Evolutionary conservation across 2,329 filamentous ascomycete genomes (phyloP), one percentile per base, ranked within the genome.

Genomic region (Fusarium sp.): DNA sequence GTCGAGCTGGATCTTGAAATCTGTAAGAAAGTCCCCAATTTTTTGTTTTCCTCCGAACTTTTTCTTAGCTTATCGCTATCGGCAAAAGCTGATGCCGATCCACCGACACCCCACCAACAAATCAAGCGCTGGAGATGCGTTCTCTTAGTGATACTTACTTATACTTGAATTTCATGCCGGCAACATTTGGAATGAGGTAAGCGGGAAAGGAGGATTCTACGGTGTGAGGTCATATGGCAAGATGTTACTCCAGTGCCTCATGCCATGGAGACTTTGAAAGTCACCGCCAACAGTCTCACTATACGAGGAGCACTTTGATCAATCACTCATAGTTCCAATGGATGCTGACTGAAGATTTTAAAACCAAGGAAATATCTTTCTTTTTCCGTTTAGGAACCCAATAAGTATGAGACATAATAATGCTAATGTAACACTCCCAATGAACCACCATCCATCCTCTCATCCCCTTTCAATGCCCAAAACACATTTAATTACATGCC

Each of bases 371-470:
- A 67, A 74, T 61, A 50, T 35, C 48, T 64, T 67, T 73, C 73
- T 52, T 70, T 63, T 64, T 71, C 75, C 66, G 72, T 75, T 62
- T 52, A 76, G 71, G 71, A 72, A 64, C 66, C 71, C 68, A 58
- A 71, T 60, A 54, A 64, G 40, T 67, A 35, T 55, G 61, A 60
- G 53, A 63, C 44, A 73, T 38, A 60, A 69, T 49, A 65, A 73
- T 75, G 61, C 59, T 69, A 38, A 45, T 45, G 58, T 42, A 53
- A 64, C 60, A 64, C 50, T 63, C 65, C 59, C 59, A 57, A 40
- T 67, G 37, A 40, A 49, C 59, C 60, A 33, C 61, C 62, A 57
- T 60, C 27, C 67, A 38, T 64, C 58, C 59, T 60, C 55, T 67
- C 69, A 40, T 67, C 49, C 67, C 66, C 54, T 61, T 63, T 52